A percentile compares a stretch with the other conserved stretches of the same genome.
These are phyloP conservation scores for Naumovozyma castellii DNA, from an alignment of 805 yeast species.

Conservation along the genomic window DNA sequence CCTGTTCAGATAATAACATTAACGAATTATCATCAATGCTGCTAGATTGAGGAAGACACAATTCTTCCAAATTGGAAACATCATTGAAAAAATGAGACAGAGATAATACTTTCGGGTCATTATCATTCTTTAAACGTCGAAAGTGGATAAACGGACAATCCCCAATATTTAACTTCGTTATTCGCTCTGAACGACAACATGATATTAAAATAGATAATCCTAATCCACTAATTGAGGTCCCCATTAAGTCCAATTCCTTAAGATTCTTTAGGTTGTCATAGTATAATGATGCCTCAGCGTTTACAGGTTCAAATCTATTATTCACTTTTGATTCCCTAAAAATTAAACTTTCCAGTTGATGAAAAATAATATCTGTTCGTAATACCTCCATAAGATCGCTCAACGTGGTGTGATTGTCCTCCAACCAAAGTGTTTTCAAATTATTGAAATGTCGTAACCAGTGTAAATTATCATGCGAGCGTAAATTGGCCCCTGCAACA, in stretches of 20 bases:
- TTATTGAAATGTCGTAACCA: conserved; percentile 19
- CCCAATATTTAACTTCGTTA: conserved; percentile 22
- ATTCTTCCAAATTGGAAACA: conserved; percentile 13
- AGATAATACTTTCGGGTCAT: conserved; percentile 8
- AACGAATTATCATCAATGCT: conserved; percentile 16
- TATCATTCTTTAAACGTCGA: conserved; percentile 1
- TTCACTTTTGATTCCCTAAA: conserved; percentile 21
- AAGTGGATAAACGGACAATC: conserved; percentile 19
- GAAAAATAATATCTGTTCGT: conserved; percentile 10
- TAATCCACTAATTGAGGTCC: conserved; percentile 22
- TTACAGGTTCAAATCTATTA: conserved; percentile 4
- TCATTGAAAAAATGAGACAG: conserved; percentile 9
- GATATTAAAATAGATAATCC: conserved; percentile 14
- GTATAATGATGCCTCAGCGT: conserved; percentile 3
- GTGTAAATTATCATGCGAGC: conserved; percentile 6
- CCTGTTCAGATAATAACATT: conserved; percentile 9
- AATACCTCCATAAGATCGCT: conserved; percentile 12
- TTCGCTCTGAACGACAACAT: conserved; percentile 5
- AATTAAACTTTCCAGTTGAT: conserved; percentile 15
- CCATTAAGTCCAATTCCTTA: conserved; percentile 22
- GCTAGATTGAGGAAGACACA: conserved; percentile 21
- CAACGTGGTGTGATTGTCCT: conserved; percentile 18
- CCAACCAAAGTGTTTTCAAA: conserved; percentile 24
- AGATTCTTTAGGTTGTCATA: conserved; percentile 13
- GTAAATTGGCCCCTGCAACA: conserved; percentile 17